A percentile compares a stretch with the other conserved stretches of the same genome.
These are phyloP conservation scores for Fusarium agapanthi DNA, from an alignment of 2,329 filamentous ascomycete species.

Conservation along the genomic window DNA sequence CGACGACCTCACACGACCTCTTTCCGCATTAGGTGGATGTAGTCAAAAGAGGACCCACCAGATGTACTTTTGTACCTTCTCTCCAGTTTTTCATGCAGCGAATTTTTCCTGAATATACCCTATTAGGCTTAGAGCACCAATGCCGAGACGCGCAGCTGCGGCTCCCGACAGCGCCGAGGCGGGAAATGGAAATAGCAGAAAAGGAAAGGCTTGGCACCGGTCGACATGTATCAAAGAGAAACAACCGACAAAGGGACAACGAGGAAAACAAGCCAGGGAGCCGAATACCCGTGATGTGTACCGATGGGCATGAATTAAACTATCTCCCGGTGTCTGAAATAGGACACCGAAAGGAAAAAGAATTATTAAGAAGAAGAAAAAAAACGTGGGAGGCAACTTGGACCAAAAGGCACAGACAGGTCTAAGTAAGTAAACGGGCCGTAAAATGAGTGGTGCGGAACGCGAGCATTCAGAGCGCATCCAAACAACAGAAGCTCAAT, in stretches of 20 bases:
- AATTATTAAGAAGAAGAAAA: neutral
- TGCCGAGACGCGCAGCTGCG: slow-evolving; percentile 24
- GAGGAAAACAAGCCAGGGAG: neutral
- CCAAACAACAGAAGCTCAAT: slow-evolving; percentile 1
- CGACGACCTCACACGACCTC: slow-evolving; percentile 30
- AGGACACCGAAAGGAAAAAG: slow-evolving; percentile 23
- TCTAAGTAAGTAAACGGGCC: slow-evolving; percentile 14
- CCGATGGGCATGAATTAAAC: neutral
- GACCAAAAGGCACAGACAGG: neutral
- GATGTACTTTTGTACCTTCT: neutral
- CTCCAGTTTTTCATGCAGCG: slow-evolving; percentile 17
- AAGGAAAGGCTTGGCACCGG: slow-evolving; percentile 20
- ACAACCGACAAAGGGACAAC: neutral
- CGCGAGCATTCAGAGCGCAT: neutral
- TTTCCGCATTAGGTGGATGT: slow-evolving; percentile 34
- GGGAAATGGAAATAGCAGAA: slow-evolving; percentile 29
- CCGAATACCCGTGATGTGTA: neutral
- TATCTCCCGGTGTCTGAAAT: slow-evolving; percentile 27
- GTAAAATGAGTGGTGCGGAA: slow-evolving; percentile 2
- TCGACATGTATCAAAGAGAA: slow-evolving; percentile 8
- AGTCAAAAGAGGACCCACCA: slow-evolving; percentile 8
- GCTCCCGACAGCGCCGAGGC: slow-evolving; percentile 30
- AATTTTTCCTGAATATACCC: slow-evolving; percentile 13
- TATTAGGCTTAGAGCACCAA: slow-evolving; percentile 5
- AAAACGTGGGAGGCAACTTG: neutral